phyloP scores from a whole-genome alignment of 306 rosid genomes.

The Fragaria ananassa region DNA sequence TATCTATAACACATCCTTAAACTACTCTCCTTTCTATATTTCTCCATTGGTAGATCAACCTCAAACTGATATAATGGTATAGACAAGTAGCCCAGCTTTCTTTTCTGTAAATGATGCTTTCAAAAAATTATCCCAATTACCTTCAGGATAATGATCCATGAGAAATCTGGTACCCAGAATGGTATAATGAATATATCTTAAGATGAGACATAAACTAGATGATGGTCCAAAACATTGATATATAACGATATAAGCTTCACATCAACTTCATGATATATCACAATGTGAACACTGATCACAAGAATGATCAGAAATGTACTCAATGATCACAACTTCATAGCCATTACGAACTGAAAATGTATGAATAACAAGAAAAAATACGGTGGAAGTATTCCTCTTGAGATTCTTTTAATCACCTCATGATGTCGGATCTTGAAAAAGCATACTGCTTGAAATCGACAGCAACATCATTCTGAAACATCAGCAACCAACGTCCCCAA shows the following conservation, averaged over 20 bases:
- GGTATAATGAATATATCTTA: too few relatives aligned
- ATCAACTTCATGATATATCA: neutral
- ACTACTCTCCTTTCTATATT: too few relatives aligned
- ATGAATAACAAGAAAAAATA: neutral
- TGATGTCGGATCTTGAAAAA: neutral
- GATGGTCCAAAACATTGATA: neutral
- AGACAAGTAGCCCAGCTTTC: too few relatives aligned
- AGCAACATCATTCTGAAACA: neutral
- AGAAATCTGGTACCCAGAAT: neutral
- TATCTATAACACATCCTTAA: too few relatives aligned
- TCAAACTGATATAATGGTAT: too few relatives aligned
- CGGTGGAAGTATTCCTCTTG: neutral
- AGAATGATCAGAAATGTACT: neutral
- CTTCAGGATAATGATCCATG: neutral
- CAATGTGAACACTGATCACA: neutral
- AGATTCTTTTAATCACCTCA: neutral
- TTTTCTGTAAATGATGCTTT: too few relatives aligned
- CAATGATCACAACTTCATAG: neutral
- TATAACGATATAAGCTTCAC: neutral
- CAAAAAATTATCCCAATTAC: neutral
- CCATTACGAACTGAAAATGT: neutral
- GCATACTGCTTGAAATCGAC: neutral
- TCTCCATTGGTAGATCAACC: neutral
- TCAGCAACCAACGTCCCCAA: neutral
- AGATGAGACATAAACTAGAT: neutral